Evolutionary conservation across 176 grass and related monocot species (phyloP), one percentile per base, ranked within the genome.

Genomic region (Bothriochloa decipiens): DNA sequence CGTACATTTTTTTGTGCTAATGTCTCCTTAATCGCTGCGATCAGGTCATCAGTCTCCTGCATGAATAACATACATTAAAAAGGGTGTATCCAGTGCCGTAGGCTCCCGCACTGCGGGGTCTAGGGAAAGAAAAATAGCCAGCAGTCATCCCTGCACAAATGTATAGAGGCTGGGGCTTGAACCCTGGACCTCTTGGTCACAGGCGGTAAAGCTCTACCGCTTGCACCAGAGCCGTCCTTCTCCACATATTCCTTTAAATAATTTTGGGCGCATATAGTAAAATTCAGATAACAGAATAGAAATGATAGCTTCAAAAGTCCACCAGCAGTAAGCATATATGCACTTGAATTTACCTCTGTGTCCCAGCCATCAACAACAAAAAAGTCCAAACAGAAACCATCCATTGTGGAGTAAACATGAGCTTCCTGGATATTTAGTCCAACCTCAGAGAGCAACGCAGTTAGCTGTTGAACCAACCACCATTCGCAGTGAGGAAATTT

Each of bases 341-440:
- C 28, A 63, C 20, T 70, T 63, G 82, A 88, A 2, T 43, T 22
- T 76, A 97, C 95, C 95, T 95, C 40, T 50, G 76, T 84, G 6
- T 81, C 40, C 92, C 95, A 97, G 7, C 95, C 95, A 88, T 95
- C 90, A 47, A 97, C 92, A 82, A 93, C 85, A 79, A 97, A 95
- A 70, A 92, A 76, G 60, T 90, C 92, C 92, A 97, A 87, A 73
- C 88, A 97, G 85, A 85, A 86, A 8, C 89, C 87, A 91, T 97
- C 95, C 4, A 18, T 82, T 57, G 95, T 95, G 65, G 92, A 97
- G 86, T 95, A 95, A 75, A 97, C 92, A 93, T 97, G 92, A 86
- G 90, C 90, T 88, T 97, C 95, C 18, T 84, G 87, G 69, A 95
- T 97, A 84, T 97, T 92, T 53, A 97, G 43, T n/a, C 86, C 91